A percentile compares a stretch with the other conserved stretches of the same genome.
These are phyloP conservation scores for Alternaria novae-zelandiae DNA, from an alignment of 2,329 filamentous ascomycete genomes.

Conservation along the genomic window DNA sequence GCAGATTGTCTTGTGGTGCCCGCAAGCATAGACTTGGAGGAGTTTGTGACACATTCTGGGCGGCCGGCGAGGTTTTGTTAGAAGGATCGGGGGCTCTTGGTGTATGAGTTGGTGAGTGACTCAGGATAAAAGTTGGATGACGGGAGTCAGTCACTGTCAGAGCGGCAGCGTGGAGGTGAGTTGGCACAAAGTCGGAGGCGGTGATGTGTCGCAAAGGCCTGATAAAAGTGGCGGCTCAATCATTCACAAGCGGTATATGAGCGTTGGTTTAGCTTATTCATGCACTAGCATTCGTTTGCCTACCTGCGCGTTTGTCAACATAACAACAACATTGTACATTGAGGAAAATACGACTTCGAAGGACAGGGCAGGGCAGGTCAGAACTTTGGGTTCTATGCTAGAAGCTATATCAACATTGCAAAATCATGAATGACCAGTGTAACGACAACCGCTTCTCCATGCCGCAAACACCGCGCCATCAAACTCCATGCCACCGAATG, in stretches of 20 bases:
- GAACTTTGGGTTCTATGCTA: constrained; percentile 5
- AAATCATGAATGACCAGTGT: constrained; percentile 6
- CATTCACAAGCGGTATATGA: neutral
- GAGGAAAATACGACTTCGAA: neutral
- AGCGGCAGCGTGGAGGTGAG: neutral
- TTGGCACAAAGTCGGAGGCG: neutral
- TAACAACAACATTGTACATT: neutral
- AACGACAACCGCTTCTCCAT: constrained; percentile 14
- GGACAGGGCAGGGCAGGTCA: neutral
- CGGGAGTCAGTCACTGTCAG: neutral
- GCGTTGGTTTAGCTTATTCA: neutral
- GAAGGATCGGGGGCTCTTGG: neutral
- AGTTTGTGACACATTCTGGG: constrained; percentile 34
- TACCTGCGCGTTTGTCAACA: neutral
- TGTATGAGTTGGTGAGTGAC: neutral
- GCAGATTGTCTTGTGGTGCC: constrained; percentile 31
- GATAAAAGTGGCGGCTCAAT: neutral
- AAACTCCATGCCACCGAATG: constrained; percentile 33
- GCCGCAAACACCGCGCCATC: constrained; percentile 14
- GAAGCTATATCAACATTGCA: constrained; percentile 7
- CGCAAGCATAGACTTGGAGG: constrained; percentile 35
- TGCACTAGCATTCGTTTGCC: neutral
- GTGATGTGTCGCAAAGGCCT: neutral
- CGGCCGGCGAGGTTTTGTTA: neutral
- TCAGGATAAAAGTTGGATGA: neutral